These are phyloP conservation scores for Naumovozyma dairenensis DNA, from an alignment of 805 yeast genomes.

Conservation along the genomic window DNA sequence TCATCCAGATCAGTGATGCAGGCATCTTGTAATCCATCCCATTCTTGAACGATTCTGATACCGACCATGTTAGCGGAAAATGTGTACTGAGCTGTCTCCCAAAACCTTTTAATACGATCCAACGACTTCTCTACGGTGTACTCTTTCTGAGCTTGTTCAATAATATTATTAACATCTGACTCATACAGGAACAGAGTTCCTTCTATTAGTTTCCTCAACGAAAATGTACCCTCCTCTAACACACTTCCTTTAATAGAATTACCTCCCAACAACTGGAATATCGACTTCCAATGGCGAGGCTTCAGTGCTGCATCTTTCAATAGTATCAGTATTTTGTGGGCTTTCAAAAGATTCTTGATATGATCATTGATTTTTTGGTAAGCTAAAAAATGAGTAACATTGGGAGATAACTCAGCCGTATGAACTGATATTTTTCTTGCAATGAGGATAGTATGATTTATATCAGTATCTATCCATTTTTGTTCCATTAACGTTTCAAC, in stretches of 20 bases:
- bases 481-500: constrained; percentile 2
- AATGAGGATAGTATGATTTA: too few species aligned
- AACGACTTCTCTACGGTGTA: constrained; percentile 51
- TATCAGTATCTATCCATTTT: constrained; percentile 7
- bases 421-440: too few species aligned
- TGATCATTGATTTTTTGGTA: too few species aligned
- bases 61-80: constrained; percentile 43
- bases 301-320: constrained; percentile 49
- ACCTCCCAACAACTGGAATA: constrained; percentile 31
- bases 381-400: too few species aligned
- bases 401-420: too few species aligned
- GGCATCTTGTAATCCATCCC: constrained; percentile 53
- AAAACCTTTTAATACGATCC: constrained; percentile 37
- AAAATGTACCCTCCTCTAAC: constrained; percentile 26
- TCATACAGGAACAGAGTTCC: constrained; percentile 42
- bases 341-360: not conserved
- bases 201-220: constrained; percentile 54
- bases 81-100: constrained; percentile 48
- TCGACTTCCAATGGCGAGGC: constrained; percentile 55
- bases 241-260: constrained; percentile 1
- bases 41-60: constrained; percentile 50
- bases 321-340: not conserved
- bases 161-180: constrained; percentile 35
- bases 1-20: constrained; percentile 53
- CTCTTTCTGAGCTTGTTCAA: constrained; percentile 67